phyloP scores from a whole-genome alignment of 2,329 filamentous ascomycete species.

The Fusarium sp. region DNA sequence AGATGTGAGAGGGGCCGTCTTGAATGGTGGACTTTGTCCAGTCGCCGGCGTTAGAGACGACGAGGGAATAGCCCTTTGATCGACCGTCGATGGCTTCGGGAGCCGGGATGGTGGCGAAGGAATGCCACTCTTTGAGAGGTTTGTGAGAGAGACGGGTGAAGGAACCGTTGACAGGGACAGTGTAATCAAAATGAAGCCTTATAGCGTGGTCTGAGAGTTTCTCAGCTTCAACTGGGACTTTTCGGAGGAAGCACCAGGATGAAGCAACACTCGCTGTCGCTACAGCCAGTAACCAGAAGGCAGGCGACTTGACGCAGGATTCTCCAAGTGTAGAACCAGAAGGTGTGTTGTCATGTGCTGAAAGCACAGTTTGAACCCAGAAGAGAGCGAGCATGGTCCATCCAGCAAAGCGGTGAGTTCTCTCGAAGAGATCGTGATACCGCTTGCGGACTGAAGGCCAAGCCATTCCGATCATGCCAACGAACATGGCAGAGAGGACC shows the following conservation, averaged over 20 bases:
- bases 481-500: conserved; percentile 66
- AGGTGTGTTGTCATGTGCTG: conserved; percentile 54
- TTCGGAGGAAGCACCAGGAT: conserved; percentile 77
- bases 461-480: conserved; percentile 68
- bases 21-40: conserved; percentile 76
- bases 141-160: conserved; percentile 65
- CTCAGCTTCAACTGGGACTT: conserved; percentile 72
- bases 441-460: conserved; percentile 69
- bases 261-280: conserved; percentile 73
- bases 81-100: conserved; percentile 47
- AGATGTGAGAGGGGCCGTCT: conserved; percentile 67
- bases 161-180: conserved; percentile 60
- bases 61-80: conserved; percentile 66
- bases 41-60: conserved; percentile 78
- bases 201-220: conserved; percentile 78
- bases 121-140: conserved; percentile 77
- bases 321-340: conserved; percentile 46
- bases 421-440: conserved; percentile 75
- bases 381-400: conserved; percentile 75
- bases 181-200: conserved; percentile 74
- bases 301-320: conserved; percentile 51
- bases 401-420: conserved; percentile 74
- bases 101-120: conserved; percentile 77
- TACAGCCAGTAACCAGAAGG: conserved; percentile 72
- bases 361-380: conserved; percentile 68